A percentile compares a stretch with the other conserved stretches of the same genome.
phyloP scores from a whole-genome alignment of 805 yeast species.

The Clavispora santaluciae region DNA sequence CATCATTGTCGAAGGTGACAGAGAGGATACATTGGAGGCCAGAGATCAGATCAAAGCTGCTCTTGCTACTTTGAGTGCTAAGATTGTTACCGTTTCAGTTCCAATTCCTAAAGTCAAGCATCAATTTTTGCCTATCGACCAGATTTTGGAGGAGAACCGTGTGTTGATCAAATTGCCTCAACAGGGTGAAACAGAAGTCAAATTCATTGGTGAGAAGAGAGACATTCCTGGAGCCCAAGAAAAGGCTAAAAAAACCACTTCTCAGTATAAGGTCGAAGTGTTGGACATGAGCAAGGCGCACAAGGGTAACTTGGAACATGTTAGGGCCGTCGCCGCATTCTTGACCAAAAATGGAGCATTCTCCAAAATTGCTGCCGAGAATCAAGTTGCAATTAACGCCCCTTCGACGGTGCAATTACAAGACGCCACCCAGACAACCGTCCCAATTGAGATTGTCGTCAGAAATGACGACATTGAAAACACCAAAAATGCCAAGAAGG shows the following conservation, averaged over 20 bases:
- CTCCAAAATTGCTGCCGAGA: slow-evolving; percentile 31
- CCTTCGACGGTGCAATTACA: slow-evolving; percentile 37
- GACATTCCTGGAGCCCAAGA: slow-evolving; percentile 59
- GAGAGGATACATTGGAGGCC: slow-evolving; percentile 56
- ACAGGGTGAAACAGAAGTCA: slow-evolving; percentile 44
- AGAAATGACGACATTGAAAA: slow-evolving; percentile 40
- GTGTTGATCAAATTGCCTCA: slow-evolving; percentile 58
- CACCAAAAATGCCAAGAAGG: slow-evolving; percentile 60
- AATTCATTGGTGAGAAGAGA: slow-evolving; percentile 56
- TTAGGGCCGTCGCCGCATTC: slow-evolving; percentile 65
- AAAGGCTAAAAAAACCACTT: slow-evolving; percentile 55
- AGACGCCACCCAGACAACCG: slow-evolving; percentile 35
- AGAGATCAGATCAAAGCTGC: slow-evolving; percentile 46
- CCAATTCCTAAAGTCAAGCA: slow-evolving; percentile 66
- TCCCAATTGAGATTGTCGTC: slow-evolving; percentile 61
- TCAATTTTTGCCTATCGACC: slow-evolving; percentile 57
- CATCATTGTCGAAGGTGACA: slow-evolving; percentile 62
- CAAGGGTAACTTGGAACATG: slow-evolving; percentile 72
- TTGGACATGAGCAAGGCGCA: slow-evolving; percentile 89
- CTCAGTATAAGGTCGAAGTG: slow-evolving; percentile 55
- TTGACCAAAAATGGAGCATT: slow-evolving; percentile 52
- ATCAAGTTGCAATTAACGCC: slow-evolving; percentile 35
- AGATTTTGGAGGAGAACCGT: slow-evolving; percentile 47
- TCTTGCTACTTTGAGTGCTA: slow-evolving; percentile 40
- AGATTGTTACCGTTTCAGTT: slow-evolving; percentile 50